Percentiles rank a stretch among this genome's conserved stretches.
Conservation (phyloP, 2,329 filamentous ascomycete species). For the Stagonosporopsis tanaceti region DNA sequence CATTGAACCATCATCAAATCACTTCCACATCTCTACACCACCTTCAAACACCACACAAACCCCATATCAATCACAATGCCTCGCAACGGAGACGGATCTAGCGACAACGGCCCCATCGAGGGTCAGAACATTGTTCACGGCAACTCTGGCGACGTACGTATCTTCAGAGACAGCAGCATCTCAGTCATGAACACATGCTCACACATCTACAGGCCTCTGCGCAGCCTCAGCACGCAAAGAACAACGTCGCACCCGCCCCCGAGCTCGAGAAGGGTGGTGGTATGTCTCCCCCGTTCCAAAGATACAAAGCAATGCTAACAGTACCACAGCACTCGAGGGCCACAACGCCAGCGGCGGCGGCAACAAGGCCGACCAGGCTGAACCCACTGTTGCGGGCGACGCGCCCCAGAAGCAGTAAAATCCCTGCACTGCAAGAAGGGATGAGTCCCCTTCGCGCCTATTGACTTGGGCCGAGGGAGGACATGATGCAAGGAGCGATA, state of each 20-base stretch:
- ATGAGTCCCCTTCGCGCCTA: not conserved
- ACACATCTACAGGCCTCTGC: not conserved
- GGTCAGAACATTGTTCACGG: constrained; percentile 51
- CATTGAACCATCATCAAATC: not conserved
- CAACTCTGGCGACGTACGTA: constrained; percentile 44
- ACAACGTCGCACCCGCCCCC: constrained; percentile 51
- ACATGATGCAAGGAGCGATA: constrained; percentile 19
- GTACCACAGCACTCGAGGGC: constrained; percentile 14
- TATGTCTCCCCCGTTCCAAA: constrained; percentile 20
- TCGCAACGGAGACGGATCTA: constrained; percentile 52
- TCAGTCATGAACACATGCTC: constrained; percentile 13
- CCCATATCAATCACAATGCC: constrained; percentile 42
- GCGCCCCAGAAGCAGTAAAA: constrained; percentile 15
- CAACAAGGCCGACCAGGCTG: constrained; percentile 20
- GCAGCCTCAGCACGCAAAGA: constrained; percentile 46
- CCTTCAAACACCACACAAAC: not conserved
- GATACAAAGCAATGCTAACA: constrained; percentile 1
- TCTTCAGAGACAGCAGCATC: no score
- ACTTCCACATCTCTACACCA: not conserved
- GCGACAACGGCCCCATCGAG: constrained; percentile 52
- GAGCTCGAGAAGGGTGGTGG: constrained; percentile 50
- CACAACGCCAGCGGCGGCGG: constrained; percentile 18
- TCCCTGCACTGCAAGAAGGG: not conserved
- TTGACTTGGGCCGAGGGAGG: not conserved
- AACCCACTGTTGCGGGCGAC: constrained; percentile 17